A percentile compares a stretch with the other conserved stretches of the same genome.
phyloP scores from a whole-genome alignment of 768 basidiomycete genomes.

The Tylopilus balloui region DNA sequence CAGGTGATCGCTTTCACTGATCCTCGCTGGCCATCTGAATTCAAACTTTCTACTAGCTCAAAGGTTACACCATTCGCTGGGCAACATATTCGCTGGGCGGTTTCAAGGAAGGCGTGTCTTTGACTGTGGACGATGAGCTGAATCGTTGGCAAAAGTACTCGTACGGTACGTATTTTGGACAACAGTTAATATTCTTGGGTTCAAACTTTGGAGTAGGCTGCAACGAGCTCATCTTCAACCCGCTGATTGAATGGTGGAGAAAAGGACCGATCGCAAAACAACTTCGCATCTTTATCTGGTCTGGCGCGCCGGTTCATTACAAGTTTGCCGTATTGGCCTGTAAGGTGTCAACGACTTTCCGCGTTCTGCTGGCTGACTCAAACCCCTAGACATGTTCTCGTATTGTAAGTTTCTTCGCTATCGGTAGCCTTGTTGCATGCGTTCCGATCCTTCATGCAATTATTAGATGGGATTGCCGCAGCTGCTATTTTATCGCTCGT shows the following conservation, averaged over 20 bases:
- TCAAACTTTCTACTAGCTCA: slow-evolving; percentile 27
- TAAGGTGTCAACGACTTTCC: slow-evolving; percentile 17
- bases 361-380: neutral
- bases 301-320: slow-evolving; percentile 71
- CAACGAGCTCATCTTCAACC: slow-evolving; percentile 76
- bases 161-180: slow-evolving; percentile 48
- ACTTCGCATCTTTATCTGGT: slow-evolving; percentile 74
- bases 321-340: slow-evolving; percentile 64
- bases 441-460: neutral
- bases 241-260: slow-evolving; percentile 71
- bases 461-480: slow-evolving; percentile 54
- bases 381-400: slow-evolving; percentile 43
- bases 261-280: slow-evolving; percentile 81
- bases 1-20: slow-evolving; percentile 36
- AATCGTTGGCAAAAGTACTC: slow-evolving; percentile 92
- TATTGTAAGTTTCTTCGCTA: slow-evolving; percentile 37
- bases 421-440: neutral
- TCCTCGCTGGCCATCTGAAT: slow-evolving; percentile 57
- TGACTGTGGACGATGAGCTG: slow-evolving; percentile 87
- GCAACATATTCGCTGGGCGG: slow-evolving; percentile 82
- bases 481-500: slow-evolving; percentile 61
- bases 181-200: slow-evolving; percentile 9
- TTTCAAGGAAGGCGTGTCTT: slow-evolving; percentile 89
- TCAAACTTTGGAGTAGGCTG: slow-evolving; percentile 27
- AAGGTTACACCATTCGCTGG: slow-evolving; percentile 42